Conservation (phyloP, 495 filamentous ascomycete genomes). For the Aspergillus incahuasiensis region DNA sequence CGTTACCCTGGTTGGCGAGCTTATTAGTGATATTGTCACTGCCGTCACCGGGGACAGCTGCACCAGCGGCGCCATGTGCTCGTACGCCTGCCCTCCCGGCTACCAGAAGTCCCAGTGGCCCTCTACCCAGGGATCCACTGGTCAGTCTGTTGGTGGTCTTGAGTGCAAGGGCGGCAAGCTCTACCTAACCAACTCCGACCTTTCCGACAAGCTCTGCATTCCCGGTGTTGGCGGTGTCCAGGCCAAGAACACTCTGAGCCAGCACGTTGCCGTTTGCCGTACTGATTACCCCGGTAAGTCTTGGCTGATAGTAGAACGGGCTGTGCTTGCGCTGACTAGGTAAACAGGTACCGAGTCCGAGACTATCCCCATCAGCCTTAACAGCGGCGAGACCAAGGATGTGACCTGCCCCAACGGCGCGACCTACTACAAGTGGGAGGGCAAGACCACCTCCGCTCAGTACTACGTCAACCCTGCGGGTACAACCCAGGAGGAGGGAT, state of each 20-base stretch:
- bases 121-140: constrained; percentile 66
- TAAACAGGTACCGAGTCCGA: constrained; percentile 67
- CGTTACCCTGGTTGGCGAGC: constrained; percentile 30
- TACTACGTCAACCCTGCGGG: constrained; percentile 93
- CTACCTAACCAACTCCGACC: constrained; percentile 63
- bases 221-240: constrained; percentile 63
- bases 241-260: constrained; percentile 65
- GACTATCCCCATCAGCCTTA: constrained; percentile 66
- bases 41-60: constrained; percentile 54
- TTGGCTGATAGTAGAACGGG: background rate
- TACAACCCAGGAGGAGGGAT: constrained; percentile 61
- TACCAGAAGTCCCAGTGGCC: constrained; percentile 97
- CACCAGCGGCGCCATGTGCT: constrained; percentile 67
- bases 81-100: constrained; percentile 86
- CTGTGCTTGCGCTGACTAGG: background rate
- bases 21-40: constrained; percentile 59
- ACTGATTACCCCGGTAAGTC: constrained; percentile 83
- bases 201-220: constrained; percentile 69
- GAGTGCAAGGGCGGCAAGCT: constrained; percentile 73
- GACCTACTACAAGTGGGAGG: constrained; percentile 73
- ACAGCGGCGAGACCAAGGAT: constrained; percentile 48
- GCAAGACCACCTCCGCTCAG: constrained; percentile 75
- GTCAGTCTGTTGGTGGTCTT: constrained; percentile 86
- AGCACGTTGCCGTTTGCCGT: constrained; percentile 74
- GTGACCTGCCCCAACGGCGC: constrained; percentile 69